Evolutionary conservation across 225 moss, liverwort and hornwort genomes (phyloP).

Genomic region (Straminergon stramineum): DNA sequence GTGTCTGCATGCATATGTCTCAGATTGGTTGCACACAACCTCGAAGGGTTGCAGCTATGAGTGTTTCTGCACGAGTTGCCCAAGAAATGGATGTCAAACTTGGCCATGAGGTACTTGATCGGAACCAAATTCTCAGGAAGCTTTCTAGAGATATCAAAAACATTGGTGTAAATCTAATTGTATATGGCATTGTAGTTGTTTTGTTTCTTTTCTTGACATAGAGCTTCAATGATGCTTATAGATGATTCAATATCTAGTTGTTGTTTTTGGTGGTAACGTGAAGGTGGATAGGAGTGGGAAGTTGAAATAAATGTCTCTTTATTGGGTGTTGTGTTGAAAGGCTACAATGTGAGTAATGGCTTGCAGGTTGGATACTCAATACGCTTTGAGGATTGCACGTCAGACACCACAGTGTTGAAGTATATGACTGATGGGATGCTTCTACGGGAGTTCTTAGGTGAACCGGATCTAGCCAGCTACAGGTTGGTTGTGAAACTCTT

Average conservation of each 20-base stretch:
- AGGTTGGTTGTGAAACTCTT: slow-evolving; percentile 18
- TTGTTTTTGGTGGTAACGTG: background rate
- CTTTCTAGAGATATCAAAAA: background rate
- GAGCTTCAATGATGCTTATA: background rate
- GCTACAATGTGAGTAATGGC: background rate
- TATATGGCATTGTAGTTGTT: background rate
- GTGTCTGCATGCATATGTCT: background rate
- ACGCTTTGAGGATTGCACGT: slow-evolving; percentile 97
- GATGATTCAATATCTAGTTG: background rate
- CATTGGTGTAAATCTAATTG: background rate
- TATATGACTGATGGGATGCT: slow-evolving; percentile 99
- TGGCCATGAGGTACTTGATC: slow-evolving; percentile 64
- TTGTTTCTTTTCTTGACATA: background rate
- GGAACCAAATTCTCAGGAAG: background rate
- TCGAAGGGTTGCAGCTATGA: slow-evolving; percentile 97
- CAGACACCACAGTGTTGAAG: slow-evolving; percentile 79
- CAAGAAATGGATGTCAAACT: slow-evolving; percentile 98
- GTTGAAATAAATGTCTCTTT: background rate
- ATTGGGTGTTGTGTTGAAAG: background rate
- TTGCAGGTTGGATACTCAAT: slow-evolving; percentile 89
- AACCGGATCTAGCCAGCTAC: slow-evolving; percentile 94
- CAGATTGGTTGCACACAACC: slow-evolving; percentile 97
- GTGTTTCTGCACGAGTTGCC: slow-evolving; percentile 94
- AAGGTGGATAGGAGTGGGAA: background rate
- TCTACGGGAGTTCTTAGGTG: slow-evolving; percentile 86